Evolutionary conservation across 768 basidiomycete species (phyloP).

Genomic region (Suillus americanus): DNA sequence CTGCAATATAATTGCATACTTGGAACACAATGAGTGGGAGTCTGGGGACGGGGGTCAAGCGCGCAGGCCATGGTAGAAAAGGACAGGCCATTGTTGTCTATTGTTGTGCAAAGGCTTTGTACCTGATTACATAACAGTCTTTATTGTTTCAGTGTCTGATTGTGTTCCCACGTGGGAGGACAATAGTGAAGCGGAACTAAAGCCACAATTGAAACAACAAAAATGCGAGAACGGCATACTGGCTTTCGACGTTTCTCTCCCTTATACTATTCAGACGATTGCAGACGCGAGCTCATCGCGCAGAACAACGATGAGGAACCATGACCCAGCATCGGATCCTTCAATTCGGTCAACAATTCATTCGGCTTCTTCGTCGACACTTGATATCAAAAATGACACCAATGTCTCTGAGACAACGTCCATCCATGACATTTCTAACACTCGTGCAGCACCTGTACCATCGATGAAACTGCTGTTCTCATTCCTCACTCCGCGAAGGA

Average conservation of each 20-base stretch:
- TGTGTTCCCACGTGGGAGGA: constrained; percentile 23
- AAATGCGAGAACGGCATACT: constrained; percentile 12
- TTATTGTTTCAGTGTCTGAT: constrained; percentile 21
- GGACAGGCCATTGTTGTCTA: constrained; percentile 11
- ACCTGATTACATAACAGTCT: constrained; percentile 5
- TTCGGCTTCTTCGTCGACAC: constrained; percentile 17
- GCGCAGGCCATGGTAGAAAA: not conserved
- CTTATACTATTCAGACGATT: constrained; percentile 7
- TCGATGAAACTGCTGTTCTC: constrained; percentile 68
- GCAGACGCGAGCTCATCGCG: constrained; percentile 22
- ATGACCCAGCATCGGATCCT: constrained; percentile 22
- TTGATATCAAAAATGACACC: constrained; percentile 17
- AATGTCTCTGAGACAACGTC: constrained; percentile 14
- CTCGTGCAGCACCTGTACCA: constrained; percentile 40
- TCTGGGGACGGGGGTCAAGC: not conserved
- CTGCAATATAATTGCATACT: not conserved
- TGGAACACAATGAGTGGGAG: not conserved
- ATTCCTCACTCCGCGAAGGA: constrained; percentile 56
- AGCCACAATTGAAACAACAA: constrained; percentile 19
- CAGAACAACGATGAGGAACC: constrained; percentile 32
- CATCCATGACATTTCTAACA: constrained; percentile 18
- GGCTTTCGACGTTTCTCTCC: constrained; percentile 16
- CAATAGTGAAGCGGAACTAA: constrained; percentile 21
- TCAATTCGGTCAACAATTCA: constrained; percentile 19
- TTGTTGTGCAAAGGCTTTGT: constrained; percentile 24